phyloP scores from a whole-genome alignment of 352 stramenopile genomes.

The Globisporangium megalacanthum region DNA sequence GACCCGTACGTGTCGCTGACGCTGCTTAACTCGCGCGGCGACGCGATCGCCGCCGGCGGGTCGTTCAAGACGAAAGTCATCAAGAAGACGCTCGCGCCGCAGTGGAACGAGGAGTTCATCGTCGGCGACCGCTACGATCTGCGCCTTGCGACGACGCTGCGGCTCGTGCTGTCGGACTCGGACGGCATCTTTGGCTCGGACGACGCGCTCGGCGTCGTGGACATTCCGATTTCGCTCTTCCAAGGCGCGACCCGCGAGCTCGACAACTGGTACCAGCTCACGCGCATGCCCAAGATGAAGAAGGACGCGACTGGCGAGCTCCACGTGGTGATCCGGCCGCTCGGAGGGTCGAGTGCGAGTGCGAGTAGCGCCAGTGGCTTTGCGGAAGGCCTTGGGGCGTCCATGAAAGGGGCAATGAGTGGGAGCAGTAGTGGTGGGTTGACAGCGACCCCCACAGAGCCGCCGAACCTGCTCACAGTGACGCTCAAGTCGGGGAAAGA shows the following conservation, averaged over 20 bases:
- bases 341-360: background rate
- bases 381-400: constrained; percentile 5
- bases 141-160: constrained; percentile 52
- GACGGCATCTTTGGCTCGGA: constrained; percentile 64
- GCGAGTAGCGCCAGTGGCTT: constrained; percentile 2
- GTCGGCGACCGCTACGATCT: constrained; percentile 50
- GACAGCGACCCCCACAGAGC: constrained; percentile 4
- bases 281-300: constrained; percentile 39
- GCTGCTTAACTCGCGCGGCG: constrained; percentile 45
- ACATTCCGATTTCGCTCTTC: constrained; percentile 55
- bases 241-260: constrained; percentile 17
- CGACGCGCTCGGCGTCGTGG: constrained; percentile 57
- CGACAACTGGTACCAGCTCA: constrained; percentile 45
- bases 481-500: constrained; percentile 70
- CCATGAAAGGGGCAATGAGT: constrained; percentile 20
- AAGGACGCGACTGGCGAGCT: constrained; percentile 55
- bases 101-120: constrained; percentile 43
- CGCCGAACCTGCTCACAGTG: constrained; percentile 61
- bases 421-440: background rate
- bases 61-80: constrained; percentile 41
- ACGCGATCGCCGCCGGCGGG: constrained; percentile 28
- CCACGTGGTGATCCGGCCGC: constrained; percentile 23
- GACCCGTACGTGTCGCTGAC: constrained; percentile 62
- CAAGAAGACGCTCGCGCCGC: constrained; percentile 42
- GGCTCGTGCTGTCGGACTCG: constrained; percentile 51